phyloP scores from a whole-genome alignment of 805 yeast species.

The Wickerhamiella bombiphila region DNA sequence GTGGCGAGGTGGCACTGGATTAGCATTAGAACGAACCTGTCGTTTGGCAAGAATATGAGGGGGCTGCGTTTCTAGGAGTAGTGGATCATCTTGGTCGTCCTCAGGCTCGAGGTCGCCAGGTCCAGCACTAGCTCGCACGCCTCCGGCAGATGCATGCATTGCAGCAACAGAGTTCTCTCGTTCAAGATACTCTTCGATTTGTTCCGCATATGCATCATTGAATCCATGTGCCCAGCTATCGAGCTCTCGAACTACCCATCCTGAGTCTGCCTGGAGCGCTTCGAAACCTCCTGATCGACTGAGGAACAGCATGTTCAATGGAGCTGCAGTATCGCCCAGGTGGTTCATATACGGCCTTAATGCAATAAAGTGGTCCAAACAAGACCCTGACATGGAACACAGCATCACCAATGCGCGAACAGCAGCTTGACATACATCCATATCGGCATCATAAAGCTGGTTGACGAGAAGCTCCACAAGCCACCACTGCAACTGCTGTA shows the following conservation, averaged over 20 bases:
- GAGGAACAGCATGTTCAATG: conserved; percentile 47
- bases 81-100: background rate
- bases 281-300: conserved; percentile 56
- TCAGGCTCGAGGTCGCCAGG: background rate
- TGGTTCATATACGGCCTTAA: conserved; percentile 44
- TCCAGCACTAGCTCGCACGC: background rate
- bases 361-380: conserved; percentile 38
- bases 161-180: background rate
- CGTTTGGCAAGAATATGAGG: background rate
- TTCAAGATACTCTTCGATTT: conserved; percentile 23
- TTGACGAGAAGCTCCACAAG: conserved; percentile 42
- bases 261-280: conserved; percentile 34
- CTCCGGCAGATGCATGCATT: background rate
- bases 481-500: conserved; percentile 24
- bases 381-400: conserved; percentile 30
- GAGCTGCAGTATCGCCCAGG: conserved; percentile 37
- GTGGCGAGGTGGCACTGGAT: conserved; percentile 38
- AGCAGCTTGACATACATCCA: conserved; percentile 40
- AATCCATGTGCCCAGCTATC: conserved; percentile 43
- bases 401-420: conserved; percentile 39
- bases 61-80: background rate
- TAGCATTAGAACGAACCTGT: background rate
- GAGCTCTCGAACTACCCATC: conserved; percentile 49
- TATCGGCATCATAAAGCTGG: conserved; percentile 54
- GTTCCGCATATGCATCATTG: conserved; percentile 22